Evolutionary conservation across 1,139 yeast genomes (phyloP), one percentile per base, ranked within the genome.

Genomic region (Tardiomyces blankii): DNA sequence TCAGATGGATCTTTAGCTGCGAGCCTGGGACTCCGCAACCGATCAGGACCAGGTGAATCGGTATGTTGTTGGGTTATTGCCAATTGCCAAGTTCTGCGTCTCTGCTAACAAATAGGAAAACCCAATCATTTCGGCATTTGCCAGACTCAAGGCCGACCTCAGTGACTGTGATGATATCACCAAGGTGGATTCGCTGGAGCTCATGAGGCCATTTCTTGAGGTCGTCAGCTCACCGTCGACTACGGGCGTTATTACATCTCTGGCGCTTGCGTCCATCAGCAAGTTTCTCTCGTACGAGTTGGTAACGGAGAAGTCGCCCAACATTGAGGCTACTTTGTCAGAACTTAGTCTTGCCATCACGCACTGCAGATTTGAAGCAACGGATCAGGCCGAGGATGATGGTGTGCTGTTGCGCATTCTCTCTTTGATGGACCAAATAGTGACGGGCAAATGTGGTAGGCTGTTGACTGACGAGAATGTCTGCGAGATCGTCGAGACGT

Each of bases 321-420:
- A 80, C 35, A 73, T 86, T 39, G 57, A 56, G 18, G 49, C 52
- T 56, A 78, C 65, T 46, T 65, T 83, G 52, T 70, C 78, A 13
- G 82, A 80, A 55, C 70, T 82, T 47, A 75, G 82, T 18, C 75
- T 85, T 16, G 83, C 96, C 0, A 73, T 93, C 48, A 86, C 97
- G 0, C 96, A 88, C 59, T 91, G 98, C 64, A 77, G 96, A 38
- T 93, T 91, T 61, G 97, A 91, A 66, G 96, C 96, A 1, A 85
- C 94, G 0, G 96, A 89, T 60, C 95, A 88, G 61, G 77, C 82
- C 40, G 82, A 89, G 39, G 98, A 93, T 64, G 98, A 93, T 59
- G 86, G 95, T 0, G 93, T 93, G 4, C 68, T 93, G 45, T 71
- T 89, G 45, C 86, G 86, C 58, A 94, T 93, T 21, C 74, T 93